Percentiles rank a stretch among this genome's conserved stretches.
Conservation (phyloP, 2,329 filamentous ascomycete species). For the Calonectria fujianensis region DNA sequence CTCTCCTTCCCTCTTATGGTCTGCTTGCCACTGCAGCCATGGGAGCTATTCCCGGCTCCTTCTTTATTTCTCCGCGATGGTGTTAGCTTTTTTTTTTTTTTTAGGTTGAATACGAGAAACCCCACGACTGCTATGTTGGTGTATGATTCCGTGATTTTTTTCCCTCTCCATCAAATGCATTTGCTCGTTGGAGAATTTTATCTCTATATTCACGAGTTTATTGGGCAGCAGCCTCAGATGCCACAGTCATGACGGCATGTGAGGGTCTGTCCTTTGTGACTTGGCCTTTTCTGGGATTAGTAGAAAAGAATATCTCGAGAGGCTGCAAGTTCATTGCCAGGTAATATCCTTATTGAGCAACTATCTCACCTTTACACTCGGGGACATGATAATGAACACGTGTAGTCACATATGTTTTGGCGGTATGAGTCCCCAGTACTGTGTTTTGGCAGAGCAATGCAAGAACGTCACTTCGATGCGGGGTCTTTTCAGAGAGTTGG, state of each 20-base stretch:
- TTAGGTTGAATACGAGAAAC: neutral
- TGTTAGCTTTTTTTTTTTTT: neutral
- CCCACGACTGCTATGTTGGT: neutral
- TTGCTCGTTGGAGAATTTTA: neutral
- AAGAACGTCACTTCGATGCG: neutral
- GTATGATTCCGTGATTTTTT: neutral
- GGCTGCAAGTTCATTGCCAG: neutral
- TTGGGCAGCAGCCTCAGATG: neutral
- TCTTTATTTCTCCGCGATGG: constrained; percentile 32
- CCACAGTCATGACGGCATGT: neutral
- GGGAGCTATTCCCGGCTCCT: constrained; percentile 9
- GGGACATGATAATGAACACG: neutral
- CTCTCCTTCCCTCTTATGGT: too few relatives aligned
- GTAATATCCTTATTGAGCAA: neutral
- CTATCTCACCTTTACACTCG: neutral
- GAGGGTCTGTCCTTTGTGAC: neutral
- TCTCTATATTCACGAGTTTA: neutral
- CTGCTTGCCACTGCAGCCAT: neutral
- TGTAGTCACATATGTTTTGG: neutral
- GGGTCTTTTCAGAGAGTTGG: neutral
- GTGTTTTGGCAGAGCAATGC: neutral
- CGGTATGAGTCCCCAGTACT: too few relatives aligned
- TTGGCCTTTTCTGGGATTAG: neutral
- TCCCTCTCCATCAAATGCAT: neutral
- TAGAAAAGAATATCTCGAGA: neutral